These are phyloP conservation scores for Blastobotrys peoriensis DNA, from an alignment of 805 yeast genomes.

Conservation along the genomic window DNA sequence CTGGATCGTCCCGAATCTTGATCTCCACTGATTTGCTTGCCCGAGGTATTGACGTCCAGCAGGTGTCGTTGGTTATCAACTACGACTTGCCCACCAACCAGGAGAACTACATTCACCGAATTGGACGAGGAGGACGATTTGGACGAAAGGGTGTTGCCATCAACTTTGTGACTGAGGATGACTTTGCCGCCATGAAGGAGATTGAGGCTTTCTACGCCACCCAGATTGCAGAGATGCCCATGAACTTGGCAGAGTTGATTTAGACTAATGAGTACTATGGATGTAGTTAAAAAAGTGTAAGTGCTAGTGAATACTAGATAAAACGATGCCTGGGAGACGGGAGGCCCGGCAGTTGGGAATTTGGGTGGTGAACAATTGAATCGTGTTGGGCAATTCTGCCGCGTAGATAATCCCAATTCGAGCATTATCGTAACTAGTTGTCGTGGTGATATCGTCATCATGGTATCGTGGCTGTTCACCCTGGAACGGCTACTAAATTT, in stretches of 20 bases:
- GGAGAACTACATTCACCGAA: constrained; percentile 95
- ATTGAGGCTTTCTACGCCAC: constrained; percentile 85
- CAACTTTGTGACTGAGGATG: constrained; percentile 82
- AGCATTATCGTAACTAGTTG: too few relatives aligned
- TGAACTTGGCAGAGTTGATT: constrained; percentile 49
- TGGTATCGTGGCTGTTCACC: too few relatives aligned
- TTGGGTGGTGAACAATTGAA: background rate
- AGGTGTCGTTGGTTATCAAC: constrained; percentile 91
- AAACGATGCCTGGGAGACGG: too few relatives aligned
- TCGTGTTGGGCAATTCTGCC: too few relatives aligned
- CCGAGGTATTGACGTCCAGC: constrained; percentile 98
- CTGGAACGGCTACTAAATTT: too few relatives aligned
- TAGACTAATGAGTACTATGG: too few relatives aligned
- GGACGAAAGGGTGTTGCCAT: constrained; percentile 97
- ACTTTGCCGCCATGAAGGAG: constrained; percentile 67
- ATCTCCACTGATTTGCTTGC: constrained; percentile 98
- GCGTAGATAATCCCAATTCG: too few relatives aligned
- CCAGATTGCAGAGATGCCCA: constrained; percentile 89
- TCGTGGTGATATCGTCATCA: too few relatives aligned
- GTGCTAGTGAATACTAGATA: too few relatives aligned
- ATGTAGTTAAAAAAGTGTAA: background rate
- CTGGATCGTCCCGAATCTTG: constrained; percentile 86
- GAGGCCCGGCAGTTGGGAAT: too few relatives aligned
- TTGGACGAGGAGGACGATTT: constrained; percentile 97
- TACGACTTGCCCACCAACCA: constrained; percentile 89